Evolutionary conservation across 352 stramenopile genomes (phyloP).

Genomic region (Globisporangium recalcitrans): DNA sequence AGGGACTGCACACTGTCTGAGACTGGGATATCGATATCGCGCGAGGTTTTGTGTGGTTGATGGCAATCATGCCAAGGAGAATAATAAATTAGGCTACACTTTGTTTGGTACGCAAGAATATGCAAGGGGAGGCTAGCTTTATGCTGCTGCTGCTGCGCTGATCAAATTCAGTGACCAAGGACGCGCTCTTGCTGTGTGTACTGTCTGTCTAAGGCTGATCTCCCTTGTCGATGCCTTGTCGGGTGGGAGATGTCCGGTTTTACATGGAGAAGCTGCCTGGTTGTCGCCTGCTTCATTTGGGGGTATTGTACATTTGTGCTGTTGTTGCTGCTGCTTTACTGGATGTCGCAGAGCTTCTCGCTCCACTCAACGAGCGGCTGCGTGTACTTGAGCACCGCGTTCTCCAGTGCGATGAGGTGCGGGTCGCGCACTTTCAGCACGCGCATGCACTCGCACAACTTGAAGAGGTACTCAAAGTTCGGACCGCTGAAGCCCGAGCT

Average conservation of each 20-base stretch:
- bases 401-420: conserved; percentile 71
- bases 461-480: conserved; percentile 86
- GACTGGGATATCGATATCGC: background rate
- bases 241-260: background rate
- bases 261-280: background rate
- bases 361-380: conserved; percentile 4
- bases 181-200: background rate
- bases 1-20: too few relatives aligned
- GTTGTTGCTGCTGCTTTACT: conserved; percentile 1
- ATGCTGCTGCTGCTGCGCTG: background rate
- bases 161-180: conserved; percentile 8
- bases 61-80: background rate
- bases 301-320: background rate
- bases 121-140: background rate
- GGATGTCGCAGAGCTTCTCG: conserved; percentile 7
- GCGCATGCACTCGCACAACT: conserved; percentile 79
- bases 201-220: conserved; percentile 1
- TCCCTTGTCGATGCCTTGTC: background rate
- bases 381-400: conserved; percentile 50
- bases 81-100: conserved; percentile 7
- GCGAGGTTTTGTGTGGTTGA: background rate
- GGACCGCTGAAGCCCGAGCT: conserved; percentile 65
- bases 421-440: conserved; percentile 66
- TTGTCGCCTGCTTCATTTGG: background rate
- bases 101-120: background rate